phyloP scores from a whole-genome alignment of 2,329 filamentous ascomycete species.

The Plectosphaerella sp. region DNA sequence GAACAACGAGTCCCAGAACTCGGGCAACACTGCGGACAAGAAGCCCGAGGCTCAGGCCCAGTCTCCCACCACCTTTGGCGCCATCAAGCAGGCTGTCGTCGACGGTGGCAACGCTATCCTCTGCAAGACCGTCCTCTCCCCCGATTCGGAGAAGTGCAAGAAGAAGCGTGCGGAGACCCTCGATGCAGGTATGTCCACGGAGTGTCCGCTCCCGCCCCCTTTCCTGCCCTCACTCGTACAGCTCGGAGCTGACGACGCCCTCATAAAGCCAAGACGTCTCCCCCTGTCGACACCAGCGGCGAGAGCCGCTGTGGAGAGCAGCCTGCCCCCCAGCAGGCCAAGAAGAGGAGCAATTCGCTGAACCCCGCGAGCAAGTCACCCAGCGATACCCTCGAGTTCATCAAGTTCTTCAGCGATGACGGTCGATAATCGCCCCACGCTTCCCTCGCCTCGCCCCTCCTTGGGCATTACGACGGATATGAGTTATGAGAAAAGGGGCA shows the following conservation, averaged over 20 bases:
- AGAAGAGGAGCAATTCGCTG: not conserved
- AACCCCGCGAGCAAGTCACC: not conserved
- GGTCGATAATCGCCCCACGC: no score
- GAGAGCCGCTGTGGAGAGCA: not conserved
- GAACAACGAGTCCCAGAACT: not conserved
- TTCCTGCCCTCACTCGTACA: not conserved
- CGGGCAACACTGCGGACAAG: not conserved
- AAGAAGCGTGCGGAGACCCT: not conserved
- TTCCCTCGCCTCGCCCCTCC: no score
- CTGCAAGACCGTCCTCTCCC: not conserved
- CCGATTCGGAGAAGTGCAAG: not conserved
- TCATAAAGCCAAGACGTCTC: not conserved
- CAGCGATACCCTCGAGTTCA: not conserved
- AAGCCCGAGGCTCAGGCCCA: not conserved
- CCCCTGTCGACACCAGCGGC: not conserved
- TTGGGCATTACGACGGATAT: no score
- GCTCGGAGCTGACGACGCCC: not conserved
- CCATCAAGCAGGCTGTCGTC: not conserved
- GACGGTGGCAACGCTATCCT: not conserved
- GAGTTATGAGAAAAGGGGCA: no score
- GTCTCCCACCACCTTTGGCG: not conserved
- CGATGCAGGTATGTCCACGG: not conserved
- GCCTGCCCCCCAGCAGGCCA: not conserved
- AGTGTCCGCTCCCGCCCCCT: not conserved
- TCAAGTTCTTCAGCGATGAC: not conserved